These are phyloP conservation scores for Cenchrus purpureus DNA, from an alignment of 176 grass and related monocot species.

Conservation along the genomic window DNA sequence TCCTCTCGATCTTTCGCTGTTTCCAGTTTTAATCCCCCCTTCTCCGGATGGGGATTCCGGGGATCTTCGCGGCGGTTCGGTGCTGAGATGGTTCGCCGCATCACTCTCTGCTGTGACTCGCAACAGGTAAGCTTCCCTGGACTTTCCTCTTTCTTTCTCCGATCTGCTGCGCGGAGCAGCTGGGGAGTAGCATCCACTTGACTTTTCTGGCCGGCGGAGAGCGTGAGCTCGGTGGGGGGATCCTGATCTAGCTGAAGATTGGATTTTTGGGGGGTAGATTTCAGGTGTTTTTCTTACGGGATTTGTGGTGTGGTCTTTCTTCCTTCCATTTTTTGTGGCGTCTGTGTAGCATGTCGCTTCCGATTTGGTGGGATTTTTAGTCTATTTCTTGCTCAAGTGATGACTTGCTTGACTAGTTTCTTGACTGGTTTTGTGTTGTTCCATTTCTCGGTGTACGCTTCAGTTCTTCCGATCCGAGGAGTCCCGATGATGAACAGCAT, in stretches of 20 bases:
- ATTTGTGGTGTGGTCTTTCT: conserved; percentile 11
- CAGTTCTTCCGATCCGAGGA: conserved; percentile 54
- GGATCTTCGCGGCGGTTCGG: conserved; percentile 43
- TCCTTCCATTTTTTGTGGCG: conserved; percentile 28
- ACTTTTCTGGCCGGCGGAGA: conserved; percentile 19
- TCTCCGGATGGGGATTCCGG: conserved; percentile 28
- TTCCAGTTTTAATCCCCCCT: background rate
- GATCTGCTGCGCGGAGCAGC: conserved; percentile 35
- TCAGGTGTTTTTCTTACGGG: background rate
- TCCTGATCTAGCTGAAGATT: conserved; percentile 37
- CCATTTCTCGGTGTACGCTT: background rate
- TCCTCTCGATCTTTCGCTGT: conserved; percentile 7
- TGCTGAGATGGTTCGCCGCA: conserved; percentile 52
- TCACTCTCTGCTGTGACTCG: conserved; percentile 34
- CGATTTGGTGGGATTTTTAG: conserved; percentile 37
- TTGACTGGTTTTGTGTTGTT: conserved; percentile 50
- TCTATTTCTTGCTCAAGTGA: conserved; percentile 39
- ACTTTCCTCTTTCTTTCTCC: background rate
- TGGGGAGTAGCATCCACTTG: background rate
- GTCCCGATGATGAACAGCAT: conserved; percentile 48
- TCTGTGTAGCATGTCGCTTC: background rate
- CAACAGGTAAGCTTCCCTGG: conserved; percentile 34
- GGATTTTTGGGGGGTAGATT: background rate
- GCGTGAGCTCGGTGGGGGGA: background rate
- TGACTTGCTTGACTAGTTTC: conserved; percentile 47